Evolutionary conservation across 192 early-diverging fungal species (phyloP).

Genomic region (Backusella circina): DNA sequence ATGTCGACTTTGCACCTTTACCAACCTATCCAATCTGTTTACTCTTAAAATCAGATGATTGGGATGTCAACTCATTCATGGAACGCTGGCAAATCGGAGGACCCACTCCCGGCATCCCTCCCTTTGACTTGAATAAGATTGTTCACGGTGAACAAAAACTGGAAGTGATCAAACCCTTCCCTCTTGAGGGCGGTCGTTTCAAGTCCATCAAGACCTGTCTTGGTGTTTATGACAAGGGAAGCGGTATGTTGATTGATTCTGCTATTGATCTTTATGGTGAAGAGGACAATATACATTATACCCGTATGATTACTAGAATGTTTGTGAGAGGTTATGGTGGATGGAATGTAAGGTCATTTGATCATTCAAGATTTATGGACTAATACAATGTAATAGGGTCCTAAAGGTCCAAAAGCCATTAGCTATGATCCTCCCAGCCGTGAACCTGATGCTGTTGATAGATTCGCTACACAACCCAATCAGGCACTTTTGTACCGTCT

Average conservation of each 20-base stretch:
- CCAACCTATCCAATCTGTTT: slow-evolving; percentile 72
- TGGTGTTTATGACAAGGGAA: slow-evolving; percentile 75
- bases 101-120: slow-evolving; percentile 55
- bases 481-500: slow-evolving; percentile 73
- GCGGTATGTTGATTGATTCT: slow-evolving; percentile 65
- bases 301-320: slow-evolving; percentile 46
- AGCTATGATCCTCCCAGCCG: slow-evolving; percentile 49
- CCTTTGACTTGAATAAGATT: slow-evolving; percentile 62
- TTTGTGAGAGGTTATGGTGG: slow-evolving; percentile 72
- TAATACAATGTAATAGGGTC: slow-evolving; percentile 38
- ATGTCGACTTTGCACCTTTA: slow-evolving; percentile 59
- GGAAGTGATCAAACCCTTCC: slow-evolving; percentile 58
- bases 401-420: slow-evolving; percentile 61
- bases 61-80: slow-evolving; percentile 57
- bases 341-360: slow-evolving; percentile 46
- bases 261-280: slow-evolving; percentile 50
- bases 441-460: slow-evolving; percentile 55
- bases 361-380: not conserved
- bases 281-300: slow-evolving; percentile 29
- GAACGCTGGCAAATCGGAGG: slow-evolving; percentile 30
- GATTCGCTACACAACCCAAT: slow-evolving; percentile 38
- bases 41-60: slow-evolving; percentile 47
- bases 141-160: slow-evolving; percentile 74
- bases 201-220: slow-evolving; percentile 46
- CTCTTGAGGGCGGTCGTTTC: slow-evolving; percentile 54